Percentiles rank a stretch among this genome's conserved stretches.
Conservation (phyloP, 2,329 filamentous ascomycete genomes). For the Aspergillus aculeatus region DNA sequence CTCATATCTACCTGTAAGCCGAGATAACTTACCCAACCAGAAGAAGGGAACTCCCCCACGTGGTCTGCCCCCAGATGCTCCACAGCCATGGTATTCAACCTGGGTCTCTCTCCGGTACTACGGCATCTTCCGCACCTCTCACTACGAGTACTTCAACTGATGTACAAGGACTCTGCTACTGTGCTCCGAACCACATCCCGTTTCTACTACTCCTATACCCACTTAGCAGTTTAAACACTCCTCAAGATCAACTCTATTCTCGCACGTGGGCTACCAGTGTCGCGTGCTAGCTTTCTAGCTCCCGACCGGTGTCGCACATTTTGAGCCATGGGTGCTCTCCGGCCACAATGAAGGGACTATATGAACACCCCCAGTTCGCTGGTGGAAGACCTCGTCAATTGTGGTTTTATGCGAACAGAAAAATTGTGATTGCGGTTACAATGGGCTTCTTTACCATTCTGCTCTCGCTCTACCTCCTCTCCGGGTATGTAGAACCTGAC, state of each 20-base stretch:
- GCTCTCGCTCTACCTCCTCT: conserved; percentile 15
- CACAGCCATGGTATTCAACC: neutral
- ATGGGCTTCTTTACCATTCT: conserved; percentile 15
- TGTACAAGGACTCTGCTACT: no score
- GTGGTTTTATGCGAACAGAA: neutral
- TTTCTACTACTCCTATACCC: neutral
- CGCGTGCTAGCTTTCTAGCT: neutral
- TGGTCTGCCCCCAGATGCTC: neutral
- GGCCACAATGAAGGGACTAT: conserved; percentile 17
- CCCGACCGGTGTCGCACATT: neutral
- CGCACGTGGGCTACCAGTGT: conserved; percentile 2
- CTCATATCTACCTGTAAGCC: no score
- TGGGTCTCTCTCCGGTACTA: neutral
- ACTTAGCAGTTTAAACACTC: no score
- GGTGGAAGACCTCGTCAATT: neutral
- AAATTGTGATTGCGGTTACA: conserved; percentile 2
- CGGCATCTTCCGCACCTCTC: neutral
- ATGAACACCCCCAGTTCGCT: conserved; percentile 10
- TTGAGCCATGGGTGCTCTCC: conserved; percentile 1
- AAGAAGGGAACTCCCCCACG: neutral
- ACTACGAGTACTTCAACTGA: no score
- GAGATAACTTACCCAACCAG: neutral
- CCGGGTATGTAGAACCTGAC: conserved; percentile 10
- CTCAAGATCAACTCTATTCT: neutral
- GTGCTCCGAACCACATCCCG: neutral